A percentile compares a stretch with the other conserved stretches of the same genome.
These are phyloP conservation scores for Saccharomyces pastorianus DNA, from an alignment of 1,139 yeast genomes.

Conservation along the genomic window DNA sequence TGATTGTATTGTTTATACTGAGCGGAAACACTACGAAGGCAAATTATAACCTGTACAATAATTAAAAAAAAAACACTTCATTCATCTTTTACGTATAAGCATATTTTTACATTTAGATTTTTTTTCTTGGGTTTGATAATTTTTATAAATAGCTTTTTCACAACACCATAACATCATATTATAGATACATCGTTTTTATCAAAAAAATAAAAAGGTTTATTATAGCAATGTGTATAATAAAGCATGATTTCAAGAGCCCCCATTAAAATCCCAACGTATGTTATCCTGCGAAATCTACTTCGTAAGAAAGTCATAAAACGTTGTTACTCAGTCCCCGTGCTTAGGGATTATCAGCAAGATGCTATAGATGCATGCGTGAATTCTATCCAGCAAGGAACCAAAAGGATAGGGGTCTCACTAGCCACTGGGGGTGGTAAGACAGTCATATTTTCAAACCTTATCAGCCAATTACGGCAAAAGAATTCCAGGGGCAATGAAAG, in stretches of 20 bases:
- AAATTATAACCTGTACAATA: slow-evolving; percentile 3
- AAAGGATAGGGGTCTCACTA: slow-evolving; percentile 70
- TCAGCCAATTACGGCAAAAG: slow-evolving; percentile 37
- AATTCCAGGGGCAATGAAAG: slow-evolving; percentile 37
- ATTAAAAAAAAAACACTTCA: not conserved
- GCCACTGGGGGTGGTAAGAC: slow-evolving; percentile 98
- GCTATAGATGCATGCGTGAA: slow-evolving; percentile 52
- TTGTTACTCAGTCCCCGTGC: slow-evolving; percentile 6
- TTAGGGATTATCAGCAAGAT: slow-evolving; percentile 62
- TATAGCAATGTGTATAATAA: not conserved
- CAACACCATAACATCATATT: not conserved
- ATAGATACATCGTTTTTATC: not conserved
- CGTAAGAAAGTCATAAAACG: not conserved
- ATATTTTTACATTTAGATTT: not conserved
- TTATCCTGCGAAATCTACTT: not conserved
- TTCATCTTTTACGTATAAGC: not conserved
- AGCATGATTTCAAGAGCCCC: not conserved
- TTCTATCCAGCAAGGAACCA: slow-evolving; percentile 41
- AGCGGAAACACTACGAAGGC: not conserved
- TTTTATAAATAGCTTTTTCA: not conserved
- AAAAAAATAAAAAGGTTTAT: not conserved
- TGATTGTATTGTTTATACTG: not conserved
- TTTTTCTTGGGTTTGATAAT: not conserved
- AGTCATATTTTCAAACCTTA: slow-evolving; percentile 64
- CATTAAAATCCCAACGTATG: not conserved